These are phyloP conservation scores for Oryza coarctata DNA, from an alignment of 176 grass and related monocot species.

Conservation along the genomic window DNA sequence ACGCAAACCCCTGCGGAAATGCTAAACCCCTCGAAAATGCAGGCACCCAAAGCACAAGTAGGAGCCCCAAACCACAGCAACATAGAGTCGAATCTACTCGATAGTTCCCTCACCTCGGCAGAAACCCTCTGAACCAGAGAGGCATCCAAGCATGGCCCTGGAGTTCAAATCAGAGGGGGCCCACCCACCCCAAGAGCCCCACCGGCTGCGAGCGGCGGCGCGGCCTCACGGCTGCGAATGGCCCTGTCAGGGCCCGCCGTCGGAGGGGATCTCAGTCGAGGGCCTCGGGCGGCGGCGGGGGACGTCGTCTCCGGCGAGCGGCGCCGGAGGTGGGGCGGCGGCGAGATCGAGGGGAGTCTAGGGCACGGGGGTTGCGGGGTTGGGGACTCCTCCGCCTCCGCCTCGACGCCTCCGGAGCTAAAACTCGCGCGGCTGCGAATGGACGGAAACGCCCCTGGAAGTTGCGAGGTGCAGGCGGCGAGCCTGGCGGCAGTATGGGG, in stretches of 20 bases:
- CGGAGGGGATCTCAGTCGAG: neutral
- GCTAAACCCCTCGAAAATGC: neutral
- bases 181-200: neutral
- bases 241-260: neutral
- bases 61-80: neutral
- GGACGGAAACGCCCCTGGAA: slow-evolving; percentile 1
- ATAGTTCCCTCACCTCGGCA: slow-evolving; percentile 3
- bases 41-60: neutral
- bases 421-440: slow-evolving; percentile 18
- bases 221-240: neutral
- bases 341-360: slow-evolving; percentile 34
- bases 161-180: neutral
- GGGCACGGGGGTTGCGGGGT: slow-evolving; percentile 18
- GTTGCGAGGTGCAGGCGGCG: neutral
- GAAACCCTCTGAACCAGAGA: neutral
- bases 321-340: slow-evolving; percentile 4
- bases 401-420: slow-evolving; percentile 23
- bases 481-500: neutral
- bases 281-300: neutral
- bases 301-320: neutral
- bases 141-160: neutral
- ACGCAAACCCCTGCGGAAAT: neutral
- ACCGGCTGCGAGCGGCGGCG: neutral
- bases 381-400: neutral
- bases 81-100: neutral